Base-by-base conservation (phyloP, 257 asterid species). In the Solanum medicagineum region DNA sequence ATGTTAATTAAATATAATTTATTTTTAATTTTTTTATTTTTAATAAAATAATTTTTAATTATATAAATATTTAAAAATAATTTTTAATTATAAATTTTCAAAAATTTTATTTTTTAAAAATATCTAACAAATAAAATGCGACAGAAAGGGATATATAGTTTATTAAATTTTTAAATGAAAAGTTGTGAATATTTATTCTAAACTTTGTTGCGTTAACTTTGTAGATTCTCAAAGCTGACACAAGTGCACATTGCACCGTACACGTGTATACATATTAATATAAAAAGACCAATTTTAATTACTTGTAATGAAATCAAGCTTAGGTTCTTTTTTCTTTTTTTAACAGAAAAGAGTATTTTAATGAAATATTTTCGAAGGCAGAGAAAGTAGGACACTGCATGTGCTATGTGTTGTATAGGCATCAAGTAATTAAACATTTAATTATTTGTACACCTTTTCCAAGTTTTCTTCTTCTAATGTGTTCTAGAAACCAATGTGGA, bases 221-320 rank as follows among this genome's bases (percentile, higher is more conserved):
- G 44, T 75, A 75, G 81, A 75, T 75, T 75, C 81, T 17, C 9
- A 8, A 49, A 75, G 40, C 59, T 44, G 56, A 44, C 57, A 73
- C 40, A 44, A 45, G 56, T 45, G 44, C 74, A 29, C 4, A 29
- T 1, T 66, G 7, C 22, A 29, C 81, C 60, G 44, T 47, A 7
- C 44, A 75, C 22, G 44, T 74, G 42, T 47, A 71, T 42, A 19
- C 19, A 73, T 73, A 36, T 36, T 36, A 11, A 73, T n/a, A 11
- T 4, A 8, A 26, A 49, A 75, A 49, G 53, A 22, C 14, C 44
- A 75, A 75, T 75, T 75, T 60, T 60, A 7, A 75, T 75, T 75
- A 75, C 44, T 75, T 75, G 81, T 53, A 4, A 75, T 75, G 81
- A 47, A 75, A 75, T 75, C 44, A 49, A 75, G 44, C 60, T 22